Evolutionary conservation across 2,329 filamentous ascomycete genomes (phyloP), one percentile per base, ranked within the genome.

Genomic region (Aspergillus pseudoglaucus): DNA sequence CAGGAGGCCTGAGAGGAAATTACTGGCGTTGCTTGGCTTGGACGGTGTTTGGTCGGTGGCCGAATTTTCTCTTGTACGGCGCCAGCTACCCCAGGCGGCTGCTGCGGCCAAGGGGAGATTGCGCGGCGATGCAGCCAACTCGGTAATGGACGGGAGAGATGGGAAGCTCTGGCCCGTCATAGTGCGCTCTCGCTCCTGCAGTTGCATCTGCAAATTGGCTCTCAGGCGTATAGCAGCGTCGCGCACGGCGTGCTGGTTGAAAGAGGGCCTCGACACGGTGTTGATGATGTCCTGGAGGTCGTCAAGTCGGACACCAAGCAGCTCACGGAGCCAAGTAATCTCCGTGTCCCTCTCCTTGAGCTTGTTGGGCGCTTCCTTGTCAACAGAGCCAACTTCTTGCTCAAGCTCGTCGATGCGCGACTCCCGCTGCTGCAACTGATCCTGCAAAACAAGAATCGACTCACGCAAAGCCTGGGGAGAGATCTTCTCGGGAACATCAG

Each of bases 11-110:
- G 85, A 85, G 17, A 90, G 75, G 51, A 89, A 84, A 43, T 76
- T 81, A 46, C 80, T 76, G 1, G 82, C 75, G 3, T 59, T 66
- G 50, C 68, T 78, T 39, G 74, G 73, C 59, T 79, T 83, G 7
- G 83, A 84, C 4, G 84, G 84, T 0, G 84, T 87, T 40, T 65
- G 71, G 57, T 73, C 66, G 12, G 60, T 64, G 39, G 77, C 73
- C 14, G 72, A 70, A 5, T 70, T 70, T 47, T 81, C 79, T 58
- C 76, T 78, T 14, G 79, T 81, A 64, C 86, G 91, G 45, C 90
- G 84, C 91, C 91, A 96, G 67, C 85, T 95, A 42, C 89, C 90
- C 82, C 90, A 95, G n/a, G 90, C 91, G n/a, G 90, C 89, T n/a
- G 89, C 88, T 20, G 95, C 85, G 3, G 85, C 86, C 63, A 95